phyloP scores from a whole-genome alignment of 768 basidiomycete species.

The Chiua virens region DNA sequence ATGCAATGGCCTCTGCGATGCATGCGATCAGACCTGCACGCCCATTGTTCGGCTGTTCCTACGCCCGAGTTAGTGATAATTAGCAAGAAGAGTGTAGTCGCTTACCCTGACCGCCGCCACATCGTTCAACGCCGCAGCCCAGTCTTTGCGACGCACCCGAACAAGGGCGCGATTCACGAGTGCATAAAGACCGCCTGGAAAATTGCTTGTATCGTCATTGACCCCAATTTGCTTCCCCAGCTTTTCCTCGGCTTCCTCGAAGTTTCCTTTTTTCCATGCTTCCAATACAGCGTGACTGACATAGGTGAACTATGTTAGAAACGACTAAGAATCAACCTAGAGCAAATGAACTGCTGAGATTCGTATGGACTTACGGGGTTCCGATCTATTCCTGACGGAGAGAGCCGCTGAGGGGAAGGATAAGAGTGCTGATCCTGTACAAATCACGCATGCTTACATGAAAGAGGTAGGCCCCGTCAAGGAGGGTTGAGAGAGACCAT shows the following conservation, averaged over 20 bases:
- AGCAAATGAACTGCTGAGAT: not conserved
- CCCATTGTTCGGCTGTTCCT: not conserved
- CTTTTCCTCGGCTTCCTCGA: conserved; percentile 2
- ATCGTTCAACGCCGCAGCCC: conserved; percentile 7
- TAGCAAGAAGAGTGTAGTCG: not conserved
- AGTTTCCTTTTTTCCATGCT: conserved; percentile 7
- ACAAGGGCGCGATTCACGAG: conserved; percentile 17
- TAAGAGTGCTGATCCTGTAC: not conserved
- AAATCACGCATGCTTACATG: not conserved
- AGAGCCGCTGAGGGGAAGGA: conserved; percentile 1
- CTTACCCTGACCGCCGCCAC: not conserved
- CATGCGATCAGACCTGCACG: not conserved
- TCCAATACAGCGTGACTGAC: not conserved
- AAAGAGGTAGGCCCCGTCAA: not conserved
- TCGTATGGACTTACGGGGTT: conserved; percentile 5
- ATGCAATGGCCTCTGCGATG: conserved; percentile 6
- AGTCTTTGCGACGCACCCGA: conserved; percentile 5
- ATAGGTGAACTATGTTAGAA: conserved; percentile 9
- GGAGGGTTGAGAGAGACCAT: not conserved
- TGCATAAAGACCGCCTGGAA: not conserved
- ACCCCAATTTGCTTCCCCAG: conserved; percentile 11
- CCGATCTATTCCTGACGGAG: not conserved
- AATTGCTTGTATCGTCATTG: too few species aligned
- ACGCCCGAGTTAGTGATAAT: not conserved
- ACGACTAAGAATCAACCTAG: not conserved